Conservation (phyloP, 1,139 yeast genomes). For the Scheffersomyces illinoinensis region DNA sequence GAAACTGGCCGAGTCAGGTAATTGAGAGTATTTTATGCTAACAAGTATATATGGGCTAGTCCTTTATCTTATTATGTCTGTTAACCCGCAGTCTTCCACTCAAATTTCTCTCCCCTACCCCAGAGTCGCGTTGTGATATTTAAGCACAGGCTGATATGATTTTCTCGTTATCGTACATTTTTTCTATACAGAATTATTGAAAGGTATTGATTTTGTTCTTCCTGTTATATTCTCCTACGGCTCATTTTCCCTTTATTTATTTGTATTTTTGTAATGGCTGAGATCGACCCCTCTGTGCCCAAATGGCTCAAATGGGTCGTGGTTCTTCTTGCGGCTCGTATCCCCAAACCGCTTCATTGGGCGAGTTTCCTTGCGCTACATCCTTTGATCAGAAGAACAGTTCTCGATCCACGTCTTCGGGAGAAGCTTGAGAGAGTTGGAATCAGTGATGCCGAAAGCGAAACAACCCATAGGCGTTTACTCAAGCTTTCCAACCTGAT, state of each 20-base stretch:
- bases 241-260: neutral
- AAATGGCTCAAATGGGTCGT: constrained; percentile 36
- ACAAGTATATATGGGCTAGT: no score
- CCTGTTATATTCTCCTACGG: no score
- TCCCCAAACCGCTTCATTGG: constrained; percentile 30
- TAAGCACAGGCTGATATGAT: neutral
- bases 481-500: constrained; percentile 28
- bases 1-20: no score
- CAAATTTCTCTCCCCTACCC: neutral
- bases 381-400: constrained; percentile 24
- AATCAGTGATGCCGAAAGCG: neutral
- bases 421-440: constrained; percentile 48
- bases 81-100: neutral
- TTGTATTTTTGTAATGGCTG: neutral
- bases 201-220: neutral
- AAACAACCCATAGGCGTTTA: neutral
- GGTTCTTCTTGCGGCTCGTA: constrained; percentile 24
- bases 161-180: neutral
- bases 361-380: constrained; percentile 35
- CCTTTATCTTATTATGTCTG: neutral
- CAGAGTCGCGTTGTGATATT: neutral
- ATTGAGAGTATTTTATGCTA: neutral
- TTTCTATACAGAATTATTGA: neutral
- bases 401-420: constrained; percentile 40
- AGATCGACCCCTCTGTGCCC: constrained; percentile 13